Base-by-base conservation (phyloP, 768 basidiomycete genomes). In the Phylloporus sp. region DNA sequence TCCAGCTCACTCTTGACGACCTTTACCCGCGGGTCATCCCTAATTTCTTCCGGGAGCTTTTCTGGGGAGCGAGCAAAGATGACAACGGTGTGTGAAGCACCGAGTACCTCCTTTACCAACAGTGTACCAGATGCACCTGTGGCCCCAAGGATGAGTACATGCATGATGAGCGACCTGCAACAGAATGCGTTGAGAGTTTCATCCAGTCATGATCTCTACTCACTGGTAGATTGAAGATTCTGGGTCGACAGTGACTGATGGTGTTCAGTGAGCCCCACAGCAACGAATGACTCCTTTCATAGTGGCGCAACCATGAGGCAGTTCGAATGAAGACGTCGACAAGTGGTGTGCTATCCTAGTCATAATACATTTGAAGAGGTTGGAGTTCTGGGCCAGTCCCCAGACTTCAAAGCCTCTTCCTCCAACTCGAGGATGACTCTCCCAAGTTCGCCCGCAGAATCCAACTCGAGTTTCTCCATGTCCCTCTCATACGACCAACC, bases 61-160 rank as follows among this genome's bases (percentile, higher is more conserved):
- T 79, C 68, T 5, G 85, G 82, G 11, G 78, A 80, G 28, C 86
- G 81, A 11, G 78, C 85, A 49, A 80, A 88, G 48, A 88, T 56
- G 52, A 87, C 72, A 54, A 88, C 58, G 5, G 74, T 71, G 56
- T 78, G 74, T 6, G 63, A 57, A 20, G 68, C 67, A 16, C 69
- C 60, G 16, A 89, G 76, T 6, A 75, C 70, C 59, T 84, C 77
- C 46, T 80, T 76, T 50, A 83, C 73, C 52, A 88, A 72, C 16
- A 77, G 73, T 40, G 78, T 66, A 44, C 87, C 88, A 31, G 69
- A 67, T 13, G 80, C 75, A 2, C 87, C 86, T 4, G 87, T 90
- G 22, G 76, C 82, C 16, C 87, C 88, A n/a, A 90, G 73, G 52
- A 89, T 72, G 48, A 89, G 73, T 50, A 87, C 59, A 23, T 73